These are phyloP conservation scores for Calocera viscosa DNA, from an alignment of 768 basidiomycete species.

Conservation along the genomic window DNA sequence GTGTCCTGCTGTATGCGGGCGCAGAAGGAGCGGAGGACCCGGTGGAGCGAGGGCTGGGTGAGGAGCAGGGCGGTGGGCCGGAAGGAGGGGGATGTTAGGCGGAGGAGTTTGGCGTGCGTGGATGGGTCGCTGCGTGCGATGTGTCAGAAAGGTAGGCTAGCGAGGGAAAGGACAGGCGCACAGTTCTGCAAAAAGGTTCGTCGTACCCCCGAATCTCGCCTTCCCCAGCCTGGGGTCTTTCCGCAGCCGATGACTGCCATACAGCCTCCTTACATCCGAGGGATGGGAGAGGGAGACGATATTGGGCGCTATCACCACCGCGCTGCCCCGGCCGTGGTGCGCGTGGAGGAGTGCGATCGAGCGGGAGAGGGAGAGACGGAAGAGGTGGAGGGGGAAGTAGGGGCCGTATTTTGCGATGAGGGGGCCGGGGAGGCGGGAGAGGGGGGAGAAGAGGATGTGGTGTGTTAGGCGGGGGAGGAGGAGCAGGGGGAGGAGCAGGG, in stretches of 20 bases:
- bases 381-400: not conserved
- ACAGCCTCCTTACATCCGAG: not conserved
- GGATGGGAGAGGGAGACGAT: not conserved
- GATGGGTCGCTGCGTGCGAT: not conserved
- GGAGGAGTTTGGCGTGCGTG: not conserved
- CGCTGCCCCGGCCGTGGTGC: not conserved
- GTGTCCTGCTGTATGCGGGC: not conserved
- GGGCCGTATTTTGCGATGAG: not conserved
- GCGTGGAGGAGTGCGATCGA: not conserved
- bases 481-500: not conserved
- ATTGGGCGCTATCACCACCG: not conserved
- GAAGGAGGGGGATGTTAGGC: not conserved
- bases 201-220: not conserved
- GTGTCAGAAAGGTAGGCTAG: not conserved
- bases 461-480: not conserved
- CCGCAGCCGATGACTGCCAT: not conserved
- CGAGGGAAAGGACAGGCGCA: not conserved
- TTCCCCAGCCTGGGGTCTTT: not conserved
- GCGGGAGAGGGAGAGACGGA: not conserved
- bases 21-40: not conserved
- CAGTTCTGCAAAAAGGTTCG: not conserved
- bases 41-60: not conserved
- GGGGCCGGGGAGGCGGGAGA: constrained; percentile 6
- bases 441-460: not conserved
- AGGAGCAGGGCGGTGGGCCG: not conserved